Conservation (phyloP, 2,329 filamentous ascomycete genomes). For the Pseudogymnoascus sp. region DNA sequence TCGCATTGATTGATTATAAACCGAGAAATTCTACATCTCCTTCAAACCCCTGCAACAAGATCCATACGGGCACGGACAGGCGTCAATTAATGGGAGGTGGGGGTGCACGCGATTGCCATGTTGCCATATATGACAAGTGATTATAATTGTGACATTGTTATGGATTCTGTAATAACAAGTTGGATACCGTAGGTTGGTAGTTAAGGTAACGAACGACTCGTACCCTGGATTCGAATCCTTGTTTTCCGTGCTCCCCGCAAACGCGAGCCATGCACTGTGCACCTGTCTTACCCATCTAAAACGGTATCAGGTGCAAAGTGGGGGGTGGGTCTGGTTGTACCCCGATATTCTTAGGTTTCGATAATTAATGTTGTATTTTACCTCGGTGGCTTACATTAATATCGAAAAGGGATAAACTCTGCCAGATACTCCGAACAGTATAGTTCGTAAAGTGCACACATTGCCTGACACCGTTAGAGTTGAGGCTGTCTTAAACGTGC, state of each 20-base stretch:
- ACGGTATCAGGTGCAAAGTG: slow-evolving; percentile 3
- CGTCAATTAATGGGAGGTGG: not conserved
- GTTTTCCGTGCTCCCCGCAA: slow-evolving; percentile 4
- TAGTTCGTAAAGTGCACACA: not conserved
- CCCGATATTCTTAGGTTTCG: not conserved
- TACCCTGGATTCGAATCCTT: not conserved
- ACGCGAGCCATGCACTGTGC: not conserved
- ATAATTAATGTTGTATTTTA: not conserved
- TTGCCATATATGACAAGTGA: not conserved
- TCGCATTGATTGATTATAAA: not conserved
- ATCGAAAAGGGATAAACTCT: not conserved
- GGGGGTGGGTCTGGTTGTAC: not conserved
- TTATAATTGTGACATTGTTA: not conserved
- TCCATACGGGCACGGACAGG: not conserved
- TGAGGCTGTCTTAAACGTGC: slow-evolving; percentile 8
- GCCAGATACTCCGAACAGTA: not conserved
- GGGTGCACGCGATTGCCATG: not conserved
- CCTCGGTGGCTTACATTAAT: not conserved
- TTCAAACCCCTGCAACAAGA: not conserved
- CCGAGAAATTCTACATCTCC: not conserved
- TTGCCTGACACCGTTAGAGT: not conserved
- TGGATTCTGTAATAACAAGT: not conserved
- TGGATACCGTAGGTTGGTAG: not conserved
- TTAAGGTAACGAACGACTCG: not conserved
- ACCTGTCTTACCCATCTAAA: not conserved